These are phyloP conservation scores for Chlamydomonas sphaeroides DNA, from an alignment of 139 green algal species.

Conservation along the genomic window DNA sequence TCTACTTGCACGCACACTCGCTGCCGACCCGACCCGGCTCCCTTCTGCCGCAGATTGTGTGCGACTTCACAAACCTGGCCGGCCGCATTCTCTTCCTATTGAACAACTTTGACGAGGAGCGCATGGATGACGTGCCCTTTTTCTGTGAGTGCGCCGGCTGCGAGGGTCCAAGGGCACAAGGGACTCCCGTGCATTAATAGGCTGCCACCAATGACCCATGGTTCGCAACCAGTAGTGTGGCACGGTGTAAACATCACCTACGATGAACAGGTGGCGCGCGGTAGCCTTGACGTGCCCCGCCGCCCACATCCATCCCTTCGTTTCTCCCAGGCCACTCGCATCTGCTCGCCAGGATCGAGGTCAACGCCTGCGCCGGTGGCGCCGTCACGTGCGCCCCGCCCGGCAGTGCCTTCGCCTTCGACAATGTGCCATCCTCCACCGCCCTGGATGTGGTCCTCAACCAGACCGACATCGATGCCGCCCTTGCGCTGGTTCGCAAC, in stretches of 20 bases:
- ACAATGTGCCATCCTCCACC: neutral
- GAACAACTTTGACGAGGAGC: neutral
- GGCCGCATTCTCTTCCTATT: neutral
- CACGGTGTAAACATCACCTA: too few relatives aligned
- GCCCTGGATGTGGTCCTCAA: neutral
- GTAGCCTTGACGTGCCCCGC: too few relatives aligned
- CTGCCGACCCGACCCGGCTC: too few relatives aligned
- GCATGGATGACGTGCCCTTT: conserved; percentile 20
- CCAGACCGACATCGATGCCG: neutral
- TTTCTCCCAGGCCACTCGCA: too few relatives aligned
- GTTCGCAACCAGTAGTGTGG: too few relatives aligned
- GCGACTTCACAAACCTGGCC: neutral
- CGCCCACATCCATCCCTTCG: too few relatives aligned
- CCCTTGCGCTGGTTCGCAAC: neutral
- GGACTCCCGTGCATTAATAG: too few relatives aligned
- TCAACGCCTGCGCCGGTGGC: neutral
- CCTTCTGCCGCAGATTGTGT: neutral
- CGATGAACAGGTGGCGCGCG: too few relatives aligned
- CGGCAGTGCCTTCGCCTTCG: neutral
- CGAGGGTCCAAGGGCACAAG: too few relatives aligned
- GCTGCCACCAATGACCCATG: too few relatives aligned
- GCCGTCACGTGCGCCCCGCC: neutral
- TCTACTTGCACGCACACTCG: too few relatives aligned
- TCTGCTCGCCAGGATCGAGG: neutral
- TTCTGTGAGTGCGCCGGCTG: too few relatives aligned